Conservation (phyloP, 805 yeast species). For the Groenewaldozyma tartarivorans region DNA sequence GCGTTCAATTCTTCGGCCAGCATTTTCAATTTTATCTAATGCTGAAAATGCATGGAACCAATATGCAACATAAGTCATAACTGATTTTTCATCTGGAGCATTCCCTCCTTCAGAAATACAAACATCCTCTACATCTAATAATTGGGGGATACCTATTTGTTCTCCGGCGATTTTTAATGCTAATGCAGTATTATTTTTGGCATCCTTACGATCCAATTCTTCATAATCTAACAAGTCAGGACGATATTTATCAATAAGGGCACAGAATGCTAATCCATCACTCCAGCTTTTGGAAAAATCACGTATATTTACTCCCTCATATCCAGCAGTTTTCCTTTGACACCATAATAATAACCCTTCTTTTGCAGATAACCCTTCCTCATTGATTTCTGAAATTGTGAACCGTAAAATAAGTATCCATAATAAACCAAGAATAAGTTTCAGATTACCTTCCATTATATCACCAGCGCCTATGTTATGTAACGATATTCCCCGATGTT, state of each 20-base stretch:
- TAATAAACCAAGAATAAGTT: conserved; percentile 78
- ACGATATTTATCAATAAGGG: conserved; percentile 34
- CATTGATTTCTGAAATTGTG: conserved; percentile 30
- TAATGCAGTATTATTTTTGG: conserved; percentile 26
- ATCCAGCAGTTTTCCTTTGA: conserved; percentile 34
- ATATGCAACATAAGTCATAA: conserved; percentile 49
- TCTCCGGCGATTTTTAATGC: conserved; percentile 37
- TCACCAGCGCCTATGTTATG: conserved; percentile 56
- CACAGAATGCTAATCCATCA: conserved; percentile 39
- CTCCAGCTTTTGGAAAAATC: conserved; percentile 53
- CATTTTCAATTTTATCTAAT: conserved; percentile 29
- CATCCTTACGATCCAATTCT: conserved; percentile 22
- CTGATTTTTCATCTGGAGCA: conserved; percentile 51
- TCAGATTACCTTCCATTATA: conserved; percentile 89
- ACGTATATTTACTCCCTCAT: conserved; percentile 29
- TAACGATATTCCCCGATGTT: conserved; percentile 27
- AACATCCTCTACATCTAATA: conserved; percentile 49
- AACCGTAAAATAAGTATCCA: conserved; percentile 46
- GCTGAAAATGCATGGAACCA: conserved; percentile 43
- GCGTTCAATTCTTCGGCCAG: conserved; percentile 29
- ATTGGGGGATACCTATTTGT: conserved; percentile 39
- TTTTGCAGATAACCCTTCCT: conserved; percentile 32
- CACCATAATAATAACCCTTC: conserved; percentile 46
- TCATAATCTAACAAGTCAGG: conserved; percentile 33
- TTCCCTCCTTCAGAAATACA: conserved; percentile 13